Conservation (phyloP, 2,329 filamentous ascomycete species). For the Aspergillus felis region DNA sequence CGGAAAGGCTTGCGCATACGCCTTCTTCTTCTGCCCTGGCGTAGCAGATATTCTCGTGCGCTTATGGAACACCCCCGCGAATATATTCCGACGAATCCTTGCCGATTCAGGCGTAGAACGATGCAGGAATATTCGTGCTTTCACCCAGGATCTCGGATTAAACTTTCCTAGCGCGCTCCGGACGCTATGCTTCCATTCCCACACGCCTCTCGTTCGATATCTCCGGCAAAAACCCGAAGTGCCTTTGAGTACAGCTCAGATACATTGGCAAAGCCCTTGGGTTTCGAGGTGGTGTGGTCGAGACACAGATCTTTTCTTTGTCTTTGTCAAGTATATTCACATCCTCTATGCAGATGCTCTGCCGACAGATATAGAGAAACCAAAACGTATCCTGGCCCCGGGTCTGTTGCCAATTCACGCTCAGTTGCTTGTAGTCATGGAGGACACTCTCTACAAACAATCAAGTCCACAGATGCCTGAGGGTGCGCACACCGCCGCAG, state of each 20-base stretch:
- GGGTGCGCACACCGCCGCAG: slow-evolving; percentile 44
- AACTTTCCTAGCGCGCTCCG: slow-evolving; percentile 67
- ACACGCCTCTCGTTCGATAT: slow-evolving; percentile 56
- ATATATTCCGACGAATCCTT: slow-evolving; percentile 66
- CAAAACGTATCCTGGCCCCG: slow-evolving; percentile 64
- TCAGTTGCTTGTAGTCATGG: slow-evolving; percentile 73
- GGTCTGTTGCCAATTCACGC: slow-evolving; percentile 77
- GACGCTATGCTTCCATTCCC: slow-evolving; percentile 57
- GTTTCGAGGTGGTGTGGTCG: slow-evolving; percentile 78
- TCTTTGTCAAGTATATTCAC: slow-evolving; percentile 86
- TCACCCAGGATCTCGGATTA: slow-evolving; percentile 61
- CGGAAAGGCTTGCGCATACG: slow-evolving; percentile 86
- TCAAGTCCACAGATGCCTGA: slow-evolving; percentile 44
- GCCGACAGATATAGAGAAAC: slow-evolving; percentile 50
- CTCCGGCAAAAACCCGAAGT: slow-evolving; percentile 64
- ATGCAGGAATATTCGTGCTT: slow-evolving; percentile 44
- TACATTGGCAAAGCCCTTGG: slow-evolving; percentile 86
- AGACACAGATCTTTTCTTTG: slow-evolving; percentile 86
- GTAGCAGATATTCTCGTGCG: slow-evolving; percentile 79
- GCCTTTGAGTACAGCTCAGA: slow-evolving; percentile 64
- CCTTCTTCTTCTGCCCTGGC: slow-evolving; percentile 87
- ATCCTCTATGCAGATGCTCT: slow-evolving; percentile 72
- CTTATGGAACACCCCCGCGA: slow-evolving; percentile 70
- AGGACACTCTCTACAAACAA: slow-evolving; percentile 79
- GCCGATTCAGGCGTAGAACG: slow-evolving; percentile 64